phyloP scores from a whole-genome alignment of 768 basidiomycete species.

The Lentinula raphanica region DNA sequence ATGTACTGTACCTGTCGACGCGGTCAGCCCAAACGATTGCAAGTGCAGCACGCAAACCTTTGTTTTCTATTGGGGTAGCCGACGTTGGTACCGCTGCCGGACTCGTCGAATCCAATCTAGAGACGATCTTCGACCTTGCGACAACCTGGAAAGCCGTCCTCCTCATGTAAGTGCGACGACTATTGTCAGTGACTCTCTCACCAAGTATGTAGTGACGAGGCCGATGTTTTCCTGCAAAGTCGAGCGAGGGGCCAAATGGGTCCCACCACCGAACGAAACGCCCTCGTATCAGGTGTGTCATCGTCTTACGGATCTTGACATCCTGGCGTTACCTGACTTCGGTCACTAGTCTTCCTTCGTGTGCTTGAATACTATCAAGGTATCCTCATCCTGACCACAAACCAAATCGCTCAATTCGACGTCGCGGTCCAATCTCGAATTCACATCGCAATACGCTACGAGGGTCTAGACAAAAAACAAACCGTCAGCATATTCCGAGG shows the following conservation, averaged over 20 bases:
- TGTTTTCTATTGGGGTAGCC: constrained; percentile 26
- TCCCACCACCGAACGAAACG: constrained; percentile 21
- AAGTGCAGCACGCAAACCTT: constrained; percentile 20
- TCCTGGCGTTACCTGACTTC: neutral
- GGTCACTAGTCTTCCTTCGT: constrained; percentile 21
- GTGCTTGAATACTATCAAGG: constrained; percentile 34
- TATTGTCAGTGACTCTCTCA: neutral
- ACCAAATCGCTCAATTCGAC: constrained; percentile 23
- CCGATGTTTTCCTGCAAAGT: constrained; percentile 27
- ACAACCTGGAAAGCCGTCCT: constrained; percentile 30
- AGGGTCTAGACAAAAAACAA: neutral
- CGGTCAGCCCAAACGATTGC: constrained; percentile 24
- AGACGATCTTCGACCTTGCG: constrained; percentile 21
- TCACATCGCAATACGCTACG: neutral
- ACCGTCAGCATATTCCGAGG: neutral
- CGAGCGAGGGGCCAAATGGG: constrained; percentile 14
- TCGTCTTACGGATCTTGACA: neutral
- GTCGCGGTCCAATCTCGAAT: neutral
- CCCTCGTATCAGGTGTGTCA: constrained; percentile 20
- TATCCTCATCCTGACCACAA: constrained; percentile 31
- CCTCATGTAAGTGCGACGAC: constrained; percentile 13
- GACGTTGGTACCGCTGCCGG: constrained; percentile 25
- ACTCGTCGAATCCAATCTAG: constrained; percentile 18
- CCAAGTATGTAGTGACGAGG: constrained; percentile 20
- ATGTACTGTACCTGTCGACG: neutral